A percentile compares a stretch with the other conserved stretches of the same genome.
Conservation (phyloP, 192 early-diverging fungal genomes). For the Allomyces arbusculus region DNA sequence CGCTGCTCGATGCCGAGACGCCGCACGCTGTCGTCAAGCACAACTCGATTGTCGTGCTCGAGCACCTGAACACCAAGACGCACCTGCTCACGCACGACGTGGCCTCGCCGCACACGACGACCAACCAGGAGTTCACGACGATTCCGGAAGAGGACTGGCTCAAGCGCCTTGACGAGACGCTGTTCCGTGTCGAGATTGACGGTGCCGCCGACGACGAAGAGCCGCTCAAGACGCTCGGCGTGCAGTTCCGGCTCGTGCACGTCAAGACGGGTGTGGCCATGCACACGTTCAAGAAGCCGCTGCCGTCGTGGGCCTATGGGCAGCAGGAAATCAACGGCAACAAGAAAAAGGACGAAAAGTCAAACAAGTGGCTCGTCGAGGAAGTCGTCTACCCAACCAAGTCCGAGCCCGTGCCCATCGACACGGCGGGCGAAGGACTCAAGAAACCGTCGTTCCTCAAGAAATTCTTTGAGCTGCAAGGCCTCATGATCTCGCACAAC, state of each 20-base stretch:
- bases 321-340: slow-evolving; percentile 89
- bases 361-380: slow-evolving; percentile 60
- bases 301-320: slow-evolving; percentile 77
- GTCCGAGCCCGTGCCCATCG: neutral
- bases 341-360: slow-evolving; percentile 50
- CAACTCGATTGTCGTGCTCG: slow-evolving; percentile 59
- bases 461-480: slow-evolving; percentile 78
- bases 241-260: slow-evolving; percentile 52
- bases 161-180: slow-evolving; percentile 37
- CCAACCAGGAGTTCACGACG: slow-evolving; percentile 46
- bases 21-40: slow-evolving; percentile 33
- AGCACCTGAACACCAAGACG: slow-evolving; percentile 36
- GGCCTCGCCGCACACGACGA: slow-evolving; percentile 33
- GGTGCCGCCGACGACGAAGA: slow-evolving; percentile 23
- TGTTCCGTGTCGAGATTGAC: slow-evolving; percentile 33
- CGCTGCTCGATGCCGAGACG: slow-evolving; percentile 15
- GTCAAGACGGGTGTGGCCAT: slow-evolving; percentile 55
- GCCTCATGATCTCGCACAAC: slow-evolving; percentile 77
- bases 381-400: slow-evolving; percentile 7
- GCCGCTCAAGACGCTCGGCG: slow-evolving; percentile 34
- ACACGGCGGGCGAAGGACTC: slow-evolving; percentile 25
- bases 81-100: slow-evolving; percentile 43
- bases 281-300: slow-evolving; percentile 37
- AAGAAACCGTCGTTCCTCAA: slow-evolving; percentile 49
- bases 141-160: slow-evolving; percentile 34